Conservation (phyloP, 768 basidiomycete genomes). For the Calocera cornea region DNA sequence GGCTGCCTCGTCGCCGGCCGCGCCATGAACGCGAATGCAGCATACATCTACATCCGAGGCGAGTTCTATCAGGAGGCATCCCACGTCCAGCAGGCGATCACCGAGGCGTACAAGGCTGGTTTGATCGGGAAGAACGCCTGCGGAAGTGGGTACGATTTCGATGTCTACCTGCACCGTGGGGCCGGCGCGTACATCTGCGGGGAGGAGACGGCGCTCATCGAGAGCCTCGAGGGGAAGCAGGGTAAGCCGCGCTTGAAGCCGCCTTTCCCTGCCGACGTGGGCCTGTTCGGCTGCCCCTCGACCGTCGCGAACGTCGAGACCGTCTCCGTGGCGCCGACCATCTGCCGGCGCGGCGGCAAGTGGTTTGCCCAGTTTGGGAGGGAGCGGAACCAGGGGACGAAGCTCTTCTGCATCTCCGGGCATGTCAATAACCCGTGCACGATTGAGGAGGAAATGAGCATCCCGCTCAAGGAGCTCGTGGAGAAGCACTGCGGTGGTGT, state of each 20-base stretch:
- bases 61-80: slow-evolving; percentile 94
- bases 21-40: slow-evolving; percentile 91
- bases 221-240: slow-evolving; percentile 94
- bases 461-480: slow-evolving; percentile 80
- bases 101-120: slow-evolving; percentile 84
- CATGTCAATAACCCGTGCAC: slow-evolving; percentile 98
- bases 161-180: slow-evolving; percentile 95
- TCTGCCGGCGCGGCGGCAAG: slow-evolving; percentile 69
- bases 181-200: slow-evolving; percentile 98
- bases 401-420: slow-evolving; percentile 89
- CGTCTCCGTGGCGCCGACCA: slow-evolving; percentile 93
- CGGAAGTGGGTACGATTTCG: slow-evolving; percentile 85
- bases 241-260: slow-evolving; percentile 96
- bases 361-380: slow-evolving; percentile 94
- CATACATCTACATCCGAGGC: slow-evolving; percentile 99
- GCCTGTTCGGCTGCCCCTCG: slow-evolving; percentile 90
- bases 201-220: slow-evolving; percentile 95
- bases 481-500: slow-evolving; percentile 98
- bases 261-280: slow-evolving; percentile 97
- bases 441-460: slow-evolving; percentile 98
- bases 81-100: slow-evolving; percentile 89
- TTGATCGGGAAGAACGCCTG: slow-evolving; percentile 84
- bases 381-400: slow-evolving; percentile 89
- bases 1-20: slow-evolving; percentile 95
- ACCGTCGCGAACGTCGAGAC: slow-evolving; percentile 99